Evolutionary conservation across 768 basidiomycete genomes (phyloP), one percentile per base, ranked within the genome.

Genomic region (Cystobasidium onofrii): DNA sequence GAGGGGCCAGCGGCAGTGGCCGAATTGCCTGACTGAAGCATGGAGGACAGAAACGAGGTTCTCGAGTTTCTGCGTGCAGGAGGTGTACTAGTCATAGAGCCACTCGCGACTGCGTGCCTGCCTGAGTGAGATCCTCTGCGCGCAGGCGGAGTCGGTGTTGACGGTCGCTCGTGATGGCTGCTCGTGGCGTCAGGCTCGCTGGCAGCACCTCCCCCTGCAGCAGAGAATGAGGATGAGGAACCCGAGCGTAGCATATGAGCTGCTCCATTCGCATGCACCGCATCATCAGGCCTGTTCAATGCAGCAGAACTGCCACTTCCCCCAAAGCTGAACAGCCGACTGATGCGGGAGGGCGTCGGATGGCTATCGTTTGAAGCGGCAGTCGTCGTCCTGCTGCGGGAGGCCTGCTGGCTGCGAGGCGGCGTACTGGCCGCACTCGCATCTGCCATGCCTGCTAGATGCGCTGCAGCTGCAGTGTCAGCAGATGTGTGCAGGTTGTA

Each of bases 251-350:
- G 3, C 46, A 17, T 18, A 18, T 43, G 41, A 43, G 41, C 41
- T 9, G 41, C 41, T 18, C 9, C 18, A 43, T 7, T 50, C 12
- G n/a, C 15, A 20, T 50, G 46, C 18, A 20, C n/a, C 18, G 4
- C 46, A n/a, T 50, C 46, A 9, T 4, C 46, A 15, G 46, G 4
- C 46, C 46, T 7, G 46, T 20, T 50, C 39, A 20, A 7, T 50
- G 46, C 6, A 17, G 46, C 46, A 17, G 57, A 39, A 27, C 9
- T 23, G 57, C 57, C 20, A 27, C 25, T 29, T 4, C 29, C 27
- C 13, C 57, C 57, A 60, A 60, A 60, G 57, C 57, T 29, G 57
- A 60, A 60, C 57, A 60, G 25, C 9, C 57, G 57, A 60, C 57
- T 60, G 29, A 60, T 60, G 9, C 57, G 57, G 13, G 57, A 60